A percentile compares a stretch with the other conserved stretches of the same genome.
phyloP scores from a whole-genome alignment of 202 grass and related monocot genomes.

The Dendrocalamus latiflorus region DNA sequence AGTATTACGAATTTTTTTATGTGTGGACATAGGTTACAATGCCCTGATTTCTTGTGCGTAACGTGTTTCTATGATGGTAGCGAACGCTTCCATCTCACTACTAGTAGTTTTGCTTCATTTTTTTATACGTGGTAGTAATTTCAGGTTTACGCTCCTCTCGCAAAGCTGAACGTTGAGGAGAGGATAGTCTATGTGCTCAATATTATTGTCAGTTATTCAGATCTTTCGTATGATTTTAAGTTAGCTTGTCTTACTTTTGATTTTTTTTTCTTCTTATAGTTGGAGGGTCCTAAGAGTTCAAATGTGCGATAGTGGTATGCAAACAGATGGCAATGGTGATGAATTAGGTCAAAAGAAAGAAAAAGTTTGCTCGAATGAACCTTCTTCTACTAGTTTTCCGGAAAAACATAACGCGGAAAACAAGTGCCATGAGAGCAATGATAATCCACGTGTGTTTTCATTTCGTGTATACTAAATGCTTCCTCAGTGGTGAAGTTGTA shows the following conservation, averaged over 20 bases:
- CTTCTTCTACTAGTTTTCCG: background rate
- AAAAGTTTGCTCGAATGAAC: constrained; percentile 4
- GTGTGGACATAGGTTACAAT: background rate
- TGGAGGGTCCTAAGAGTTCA: constrained; percentile 84
- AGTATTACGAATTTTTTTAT: background rate
- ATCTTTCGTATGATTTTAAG: background rate
- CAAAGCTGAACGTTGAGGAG: constrained; percentile 49
- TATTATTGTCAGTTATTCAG: too few species aligned
- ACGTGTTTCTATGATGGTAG: background rate
- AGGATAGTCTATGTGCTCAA: constrained; percentile 50
- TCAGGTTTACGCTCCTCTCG: constrained; percentile 73
- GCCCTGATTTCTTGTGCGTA: background rate
- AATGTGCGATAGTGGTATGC: constrained; percentile 30
- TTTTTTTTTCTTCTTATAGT: constrained; percentile 42
- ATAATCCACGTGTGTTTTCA: too few species aligned
- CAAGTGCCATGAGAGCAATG: constrained; percentile 31
- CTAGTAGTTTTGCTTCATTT: background rate
- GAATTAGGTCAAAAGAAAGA: constrained; percentile 16
- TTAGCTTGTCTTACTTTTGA: background rate
- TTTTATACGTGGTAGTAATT: background rate
- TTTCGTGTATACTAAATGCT: too few species aligned
- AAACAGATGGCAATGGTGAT: constrained; percentile 9
- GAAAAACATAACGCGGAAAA: constrained; percentile 34
- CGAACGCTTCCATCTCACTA: background rate
- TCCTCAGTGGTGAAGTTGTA: too few species aligned